phyloP scores from a whole-genome alignment of 176 grass and related monocot species.

The Elymus sibiricus region DNA sequence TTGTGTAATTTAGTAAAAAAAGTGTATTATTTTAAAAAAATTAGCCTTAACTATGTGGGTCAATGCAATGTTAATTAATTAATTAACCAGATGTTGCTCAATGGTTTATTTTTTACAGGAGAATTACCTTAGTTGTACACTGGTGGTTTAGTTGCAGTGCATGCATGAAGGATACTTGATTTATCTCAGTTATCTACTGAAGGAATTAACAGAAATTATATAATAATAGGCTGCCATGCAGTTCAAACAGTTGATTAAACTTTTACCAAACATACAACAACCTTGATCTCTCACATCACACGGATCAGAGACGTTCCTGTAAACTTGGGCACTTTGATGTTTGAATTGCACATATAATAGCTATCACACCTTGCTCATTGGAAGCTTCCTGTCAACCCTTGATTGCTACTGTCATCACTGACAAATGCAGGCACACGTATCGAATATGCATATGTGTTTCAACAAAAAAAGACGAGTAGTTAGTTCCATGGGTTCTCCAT shows the following conservation, averaged over 20 bases:
- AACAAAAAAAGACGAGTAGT: not conserved
- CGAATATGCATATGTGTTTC: not conserved
- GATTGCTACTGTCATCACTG: not conserved
- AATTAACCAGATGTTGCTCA: not conserved
- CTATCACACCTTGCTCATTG: not conserved
- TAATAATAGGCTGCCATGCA: not conserved
- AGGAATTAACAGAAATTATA: not conserved
- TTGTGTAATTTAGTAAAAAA: too few species aligned
- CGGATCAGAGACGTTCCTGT: too few species aligned
- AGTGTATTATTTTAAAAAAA: too few species aligned
- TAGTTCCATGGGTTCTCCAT: not conserved
- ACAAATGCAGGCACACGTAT: not conserved
- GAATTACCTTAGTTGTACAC: not conserved
- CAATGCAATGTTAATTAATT: not conserved
- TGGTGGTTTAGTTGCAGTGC: conserved; percentile 13
- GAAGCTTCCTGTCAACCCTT: conserved; percentile 28
- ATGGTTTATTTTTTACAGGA: not conserved
- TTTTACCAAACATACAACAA: too few species aligned
- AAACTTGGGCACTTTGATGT: too few species aligned
- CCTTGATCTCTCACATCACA: too few species aligned
- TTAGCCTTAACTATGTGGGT: not conserved
- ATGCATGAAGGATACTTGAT: not conserved
- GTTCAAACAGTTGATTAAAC: too few species aligned
- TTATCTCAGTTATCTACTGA: not conserved
- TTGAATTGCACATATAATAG: too few species aligned